Conservation (phyloP, 345 rosid genomes). For the Syzygium aqueum region DNA sequence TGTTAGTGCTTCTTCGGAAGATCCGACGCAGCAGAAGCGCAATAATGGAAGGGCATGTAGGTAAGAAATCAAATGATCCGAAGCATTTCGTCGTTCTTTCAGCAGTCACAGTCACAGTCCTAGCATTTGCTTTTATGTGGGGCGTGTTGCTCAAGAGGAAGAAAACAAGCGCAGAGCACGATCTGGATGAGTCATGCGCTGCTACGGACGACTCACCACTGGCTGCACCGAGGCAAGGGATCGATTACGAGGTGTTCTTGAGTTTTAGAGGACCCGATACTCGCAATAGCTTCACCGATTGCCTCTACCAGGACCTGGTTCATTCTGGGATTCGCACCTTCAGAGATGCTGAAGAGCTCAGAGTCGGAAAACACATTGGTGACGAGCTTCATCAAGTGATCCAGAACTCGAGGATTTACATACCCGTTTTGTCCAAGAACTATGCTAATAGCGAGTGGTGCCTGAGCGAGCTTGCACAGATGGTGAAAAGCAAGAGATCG, state of each 20-base stretch:
- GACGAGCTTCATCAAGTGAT: neutral
- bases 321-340: neutral
- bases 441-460: conserved; percentile 2
- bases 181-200: neutral
- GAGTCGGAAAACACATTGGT: neutral
- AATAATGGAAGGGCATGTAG: neutral
- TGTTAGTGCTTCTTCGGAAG: neutral
- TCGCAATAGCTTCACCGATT: neutral
- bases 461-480: neutral
- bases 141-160: neutral
- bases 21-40: neutral
- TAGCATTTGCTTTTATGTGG: neutral
- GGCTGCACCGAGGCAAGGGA: neutral
- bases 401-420: neutral
- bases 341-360: conserved; percentile 1
- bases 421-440: neutral
- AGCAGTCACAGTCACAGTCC: neutral
- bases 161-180: neutral
- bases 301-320: neutral
- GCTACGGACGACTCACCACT: neutral
- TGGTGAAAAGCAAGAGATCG: neutral
- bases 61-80: neutral
- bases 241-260: conserved; percentile 4
- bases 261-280: neutral
- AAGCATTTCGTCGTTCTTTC: neutral